Percentiles rank a stretch among this genome's conserved stretches.
phyloP scores from a whole-genome alignment of 1,284 basidiomycete genomes.

The Volvariella volvacea region DNA sequence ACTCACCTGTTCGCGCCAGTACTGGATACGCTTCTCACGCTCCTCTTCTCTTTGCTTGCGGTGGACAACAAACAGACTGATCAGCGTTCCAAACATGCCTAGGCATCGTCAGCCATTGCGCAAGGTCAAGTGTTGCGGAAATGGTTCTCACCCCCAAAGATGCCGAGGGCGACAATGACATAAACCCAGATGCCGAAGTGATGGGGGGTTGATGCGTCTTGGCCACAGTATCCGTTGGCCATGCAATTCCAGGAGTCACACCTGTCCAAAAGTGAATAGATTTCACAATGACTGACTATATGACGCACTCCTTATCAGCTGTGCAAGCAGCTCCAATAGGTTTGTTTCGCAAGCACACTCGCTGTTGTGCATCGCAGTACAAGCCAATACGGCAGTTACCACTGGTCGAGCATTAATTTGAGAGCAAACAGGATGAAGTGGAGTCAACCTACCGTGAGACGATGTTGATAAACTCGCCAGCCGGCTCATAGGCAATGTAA shows the following conservation, averaged over 20 bases:
- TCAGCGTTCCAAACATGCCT: constrained; percentile 70
- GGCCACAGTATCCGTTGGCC: constrained; percentile 53
- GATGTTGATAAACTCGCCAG: constrained; percentile 63
- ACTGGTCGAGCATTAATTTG: constrained; percentile 24
- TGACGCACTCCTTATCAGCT: constrained; percentile 75
- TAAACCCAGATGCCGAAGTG: constrained; percentile 69
- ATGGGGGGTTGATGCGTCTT: constrained; percentile 52
- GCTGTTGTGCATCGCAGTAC: constrained; percentile 66
- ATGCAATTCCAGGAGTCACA: constrained; percentile 76
- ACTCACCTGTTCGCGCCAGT: constrained; percentile 80
- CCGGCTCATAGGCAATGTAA: constrained; percentile 60
- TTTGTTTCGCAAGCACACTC: constrained; percentile 58
- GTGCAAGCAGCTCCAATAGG: constrained; percentile 50
- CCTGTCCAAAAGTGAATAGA: constrained; percentile 27
- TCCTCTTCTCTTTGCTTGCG: constrained; percentile 65
- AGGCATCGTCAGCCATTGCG: constrained; percentile 1
- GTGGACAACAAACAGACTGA: constrained; percentile 65
- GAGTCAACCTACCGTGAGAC: constrained; percentile 63
- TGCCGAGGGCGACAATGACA: constrained; percentile 64
- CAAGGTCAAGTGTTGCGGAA: not conserved
- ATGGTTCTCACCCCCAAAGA: constrained; percentile 50
- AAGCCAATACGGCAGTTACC: constrained; percentile 60
- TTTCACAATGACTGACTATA: constrained; percentile 4
- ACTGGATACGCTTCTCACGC: constrained; percentile 75
- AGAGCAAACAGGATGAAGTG: constrained; percentile 5